phyloP scores from a whole-genome alignment of 176 grass and related monocot genomes.

The Aegilops longissima region DNA sequence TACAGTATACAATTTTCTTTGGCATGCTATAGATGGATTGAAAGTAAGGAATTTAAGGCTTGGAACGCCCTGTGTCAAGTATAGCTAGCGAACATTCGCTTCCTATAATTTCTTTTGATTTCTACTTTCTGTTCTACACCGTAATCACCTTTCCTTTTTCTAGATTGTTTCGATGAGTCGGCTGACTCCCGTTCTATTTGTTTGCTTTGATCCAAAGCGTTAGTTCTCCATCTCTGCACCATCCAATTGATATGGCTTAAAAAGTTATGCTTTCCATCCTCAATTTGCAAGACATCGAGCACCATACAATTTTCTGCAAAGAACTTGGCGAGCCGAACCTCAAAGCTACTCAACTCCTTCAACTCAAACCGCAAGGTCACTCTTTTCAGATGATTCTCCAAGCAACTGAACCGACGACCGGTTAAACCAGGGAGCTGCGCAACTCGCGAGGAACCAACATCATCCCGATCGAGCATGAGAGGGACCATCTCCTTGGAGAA shows the following conservation, averaged over 20 bases:
- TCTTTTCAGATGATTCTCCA: not conserved
- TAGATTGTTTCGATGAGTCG: not conserved
- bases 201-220: not conserved
- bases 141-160: not conserved
- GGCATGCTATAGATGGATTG: too few species aligned
- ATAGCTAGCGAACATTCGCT: too few species aligned
- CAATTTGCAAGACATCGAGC: too few species aligned
- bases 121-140: not conserved
- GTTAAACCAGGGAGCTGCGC: not conserved
- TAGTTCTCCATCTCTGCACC: not conserved
- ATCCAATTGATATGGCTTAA: not conserved
- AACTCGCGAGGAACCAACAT: not conserved
- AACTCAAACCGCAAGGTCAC: not conserved
- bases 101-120: not conserved
- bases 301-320: too few species aligned
- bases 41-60: too few species aligned
- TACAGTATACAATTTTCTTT: too few species aligned
- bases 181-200: not conserved
- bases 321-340: too few species aligned
- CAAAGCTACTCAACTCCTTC: too few species aligned
- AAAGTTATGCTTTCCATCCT: not conserved
- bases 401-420: not conserved
- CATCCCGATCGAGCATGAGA: not conserved
- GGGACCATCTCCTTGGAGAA: not conserved
- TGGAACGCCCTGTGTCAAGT: too few species aligned